phyloP scores from a whole-genome alignment of 768 basidiomycete genomes.

The Lyophyllum semitale region DNA sequence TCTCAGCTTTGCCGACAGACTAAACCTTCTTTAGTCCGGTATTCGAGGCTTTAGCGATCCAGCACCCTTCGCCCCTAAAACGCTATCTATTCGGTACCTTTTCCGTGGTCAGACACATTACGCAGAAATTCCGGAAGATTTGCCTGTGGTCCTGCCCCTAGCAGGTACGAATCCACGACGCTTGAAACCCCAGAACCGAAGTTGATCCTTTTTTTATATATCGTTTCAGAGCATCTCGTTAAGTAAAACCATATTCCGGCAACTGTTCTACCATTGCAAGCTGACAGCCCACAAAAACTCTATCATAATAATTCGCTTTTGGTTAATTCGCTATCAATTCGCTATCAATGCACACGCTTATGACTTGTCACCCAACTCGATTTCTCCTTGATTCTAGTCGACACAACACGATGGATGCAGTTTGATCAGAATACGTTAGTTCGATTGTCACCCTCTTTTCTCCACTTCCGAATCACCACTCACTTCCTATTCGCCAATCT shows the following conservation, averaged over 20 bases:
- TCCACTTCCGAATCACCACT: background rate
- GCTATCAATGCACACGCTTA: background rate
- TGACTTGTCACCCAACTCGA: background rate
- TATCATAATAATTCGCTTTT: background rate
- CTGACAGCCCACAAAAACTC: background rate
- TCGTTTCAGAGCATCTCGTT: conserved; percentile 23
- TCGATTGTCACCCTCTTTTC: background rate
- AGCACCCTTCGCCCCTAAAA: conserved; percentile 71
- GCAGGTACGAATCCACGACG: conserved; percentile 51
- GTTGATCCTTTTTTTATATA: background rate
- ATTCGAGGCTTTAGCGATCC: conserved; percentile 92
- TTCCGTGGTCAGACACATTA: conserved; percentile 77
- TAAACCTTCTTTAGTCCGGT: conserved; percentile 46
- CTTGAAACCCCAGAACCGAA: conserved; percentile 2
- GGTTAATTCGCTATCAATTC: background rate
- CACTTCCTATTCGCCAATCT: background rate
- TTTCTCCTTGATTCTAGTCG: background rate
- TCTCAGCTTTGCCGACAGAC: background rate
- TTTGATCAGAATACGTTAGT: too few relatives aligned
- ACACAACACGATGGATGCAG: background rate
- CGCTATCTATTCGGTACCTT: conserved; percentile 69
- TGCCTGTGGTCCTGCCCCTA: conserved; percentile 72
- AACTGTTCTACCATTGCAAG: background rate
- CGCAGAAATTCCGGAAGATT: conserved; percentile 73
- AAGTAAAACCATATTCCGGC: background rate